A percentile compares a stretch with the other conserved stretches of the same genome.
These are phyloP conservation scores for Diaporthe humulicola DNA, from an alignment of 2,329 filamentous ascomycete genomes.

Conservation along the genomic window DNA sequence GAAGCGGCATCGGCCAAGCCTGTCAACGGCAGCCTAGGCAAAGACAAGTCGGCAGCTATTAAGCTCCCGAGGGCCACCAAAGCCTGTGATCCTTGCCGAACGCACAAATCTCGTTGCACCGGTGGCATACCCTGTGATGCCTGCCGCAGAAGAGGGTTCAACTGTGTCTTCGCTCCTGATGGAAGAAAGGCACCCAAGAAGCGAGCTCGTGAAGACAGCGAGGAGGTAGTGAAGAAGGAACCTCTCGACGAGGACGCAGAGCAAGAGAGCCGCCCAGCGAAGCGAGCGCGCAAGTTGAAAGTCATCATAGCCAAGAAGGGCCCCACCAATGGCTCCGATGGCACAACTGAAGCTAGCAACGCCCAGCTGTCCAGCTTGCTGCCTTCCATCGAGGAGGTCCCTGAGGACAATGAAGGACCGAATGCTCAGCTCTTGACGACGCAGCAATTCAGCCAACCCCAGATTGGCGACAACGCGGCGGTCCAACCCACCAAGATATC, in stretches of 20 bases:
- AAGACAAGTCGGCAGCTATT: background rate
- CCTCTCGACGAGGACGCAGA: background rate
- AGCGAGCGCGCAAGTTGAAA: slow-evolving; percentile 6
- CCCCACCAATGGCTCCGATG: background rate
- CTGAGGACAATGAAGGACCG: background rate
- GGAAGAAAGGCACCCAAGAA: slow-evolving; percentile 15
- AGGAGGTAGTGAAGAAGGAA: slow-evolving; percentile 9
- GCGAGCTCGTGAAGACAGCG: background rate
- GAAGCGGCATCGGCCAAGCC: background rate
- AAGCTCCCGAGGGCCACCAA: slow-evolving; percentile 24
- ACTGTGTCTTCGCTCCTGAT: slow-evolving; percentile 14
- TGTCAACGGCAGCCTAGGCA: background rate
- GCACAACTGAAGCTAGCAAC: background rate
- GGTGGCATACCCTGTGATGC: slow-evolving; percentile 26
- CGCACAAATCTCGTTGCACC: slow-evolving; percentile 37
- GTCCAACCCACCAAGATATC: background rate
- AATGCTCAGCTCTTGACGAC: background rate
- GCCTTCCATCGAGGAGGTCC: slow-evolving; percentile 18
- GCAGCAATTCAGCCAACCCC: background rate
- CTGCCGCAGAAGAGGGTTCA: slow-evolving; percentile 22
- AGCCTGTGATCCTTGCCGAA: slow-evolving; percentile 35
- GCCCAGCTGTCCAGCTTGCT: background rate
- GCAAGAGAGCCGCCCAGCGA: background rate
- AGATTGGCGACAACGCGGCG: background rate
- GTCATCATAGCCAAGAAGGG: background rate